Conservation (phyloP, 805 yeast genomes). For the Kluyveromyces siamensis region DNA sequence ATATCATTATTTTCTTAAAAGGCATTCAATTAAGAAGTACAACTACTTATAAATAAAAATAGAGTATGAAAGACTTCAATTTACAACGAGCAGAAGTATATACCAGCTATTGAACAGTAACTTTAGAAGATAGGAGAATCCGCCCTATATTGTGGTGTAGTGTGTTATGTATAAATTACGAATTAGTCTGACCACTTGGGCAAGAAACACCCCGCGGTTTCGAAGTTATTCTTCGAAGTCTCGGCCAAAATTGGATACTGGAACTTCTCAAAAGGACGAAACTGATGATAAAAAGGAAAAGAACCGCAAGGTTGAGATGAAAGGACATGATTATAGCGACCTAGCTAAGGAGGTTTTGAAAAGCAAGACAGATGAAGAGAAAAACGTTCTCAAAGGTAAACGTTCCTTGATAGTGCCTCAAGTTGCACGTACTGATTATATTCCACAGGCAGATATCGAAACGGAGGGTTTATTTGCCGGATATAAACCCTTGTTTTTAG, state of each 20-base stretch:
- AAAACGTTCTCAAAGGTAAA: not conserved
- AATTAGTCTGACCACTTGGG: not conserved
- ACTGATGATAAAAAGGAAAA: not conserved
- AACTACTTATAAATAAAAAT: too few species aligned
- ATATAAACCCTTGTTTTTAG: conserved; percentile 36
- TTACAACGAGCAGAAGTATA: too few species aligned
- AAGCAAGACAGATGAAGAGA: not conserved
- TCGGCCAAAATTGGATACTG: not conserved
- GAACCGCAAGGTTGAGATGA: not conserved
- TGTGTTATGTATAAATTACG: not conserved
- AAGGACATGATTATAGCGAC: not conserved
- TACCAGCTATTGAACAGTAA: too few species aligned
- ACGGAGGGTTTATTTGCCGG: conserved; percentile 38
- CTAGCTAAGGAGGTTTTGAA: too few species aligned
- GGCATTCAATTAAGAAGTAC: not conserved
- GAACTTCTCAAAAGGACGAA: not conserved
- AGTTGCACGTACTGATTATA: conserved; percentile 23
- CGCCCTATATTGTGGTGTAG: not conserved
- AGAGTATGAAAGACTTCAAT: not conserved
- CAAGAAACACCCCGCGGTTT: not conserved
- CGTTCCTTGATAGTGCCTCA: conserved; percentile 17
- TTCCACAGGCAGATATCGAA: conserved; percentile 20
- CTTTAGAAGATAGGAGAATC: too few species aligned
- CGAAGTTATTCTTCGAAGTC: not conserved
- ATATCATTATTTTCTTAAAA: not conserved